Conservation (phyloP, 805 yeast genomes). For the Candida ulmi region DNA sequence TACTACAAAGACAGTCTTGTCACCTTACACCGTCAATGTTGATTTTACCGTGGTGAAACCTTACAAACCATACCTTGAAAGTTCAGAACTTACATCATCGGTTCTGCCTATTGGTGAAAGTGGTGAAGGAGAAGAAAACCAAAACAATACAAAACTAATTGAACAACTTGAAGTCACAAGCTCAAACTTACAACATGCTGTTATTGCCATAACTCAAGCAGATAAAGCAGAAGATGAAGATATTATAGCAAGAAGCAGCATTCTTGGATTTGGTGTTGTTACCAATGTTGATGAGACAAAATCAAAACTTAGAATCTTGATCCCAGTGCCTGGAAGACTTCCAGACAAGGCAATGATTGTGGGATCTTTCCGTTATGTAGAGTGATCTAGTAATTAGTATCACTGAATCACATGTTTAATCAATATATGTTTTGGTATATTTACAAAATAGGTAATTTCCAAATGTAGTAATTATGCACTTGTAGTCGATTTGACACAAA, state of each 20-base stretch:
- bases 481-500: background rate
- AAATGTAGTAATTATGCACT: background rate
- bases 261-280: slow-evolving; percentile 66
- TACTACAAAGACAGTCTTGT: slow-evolving; percentile 51
- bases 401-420: background rate
- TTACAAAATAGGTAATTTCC: background rate
- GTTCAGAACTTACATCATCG: slow-evolving; percentile 14
- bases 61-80: slow-evolving; percentile 42
- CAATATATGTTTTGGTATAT: background rate
- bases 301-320: slow-evolving; percentile 58
- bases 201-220: slow-evolving; percentile 60
- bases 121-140: slow-evolving; percentile 24
- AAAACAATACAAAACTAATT: slow-evolving; percentile 17
- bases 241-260: slow-evolving; percentile 47
- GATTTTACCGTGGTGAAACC: slow-evolving; percentile 57
- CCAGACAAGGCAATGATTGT: slow-evolving; percentile 72
- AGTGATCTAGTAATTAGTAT: slow-evolving; percentile 36
- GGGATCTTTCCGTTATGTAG: slow-evolving; percentile 79
- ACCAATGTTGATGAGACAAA: slow-evolving; percentile 67
- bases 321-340: slow-evolving; percentile 84
- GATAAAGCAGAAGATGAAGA: slow-evolving; percentile 40
- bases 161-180: slow-evolving; percentile 39
- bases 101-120: slow-evolving; percentile 23
- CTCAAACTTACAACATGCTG: slow-evolving; percentile 63
- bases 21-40: slow-evolving; percentile 82